These are phyloP conservation scores for Trypanosomatidae sp. DNA, from an alignment of 208 protist genomes.

Conservation along the genomic window DNA sequence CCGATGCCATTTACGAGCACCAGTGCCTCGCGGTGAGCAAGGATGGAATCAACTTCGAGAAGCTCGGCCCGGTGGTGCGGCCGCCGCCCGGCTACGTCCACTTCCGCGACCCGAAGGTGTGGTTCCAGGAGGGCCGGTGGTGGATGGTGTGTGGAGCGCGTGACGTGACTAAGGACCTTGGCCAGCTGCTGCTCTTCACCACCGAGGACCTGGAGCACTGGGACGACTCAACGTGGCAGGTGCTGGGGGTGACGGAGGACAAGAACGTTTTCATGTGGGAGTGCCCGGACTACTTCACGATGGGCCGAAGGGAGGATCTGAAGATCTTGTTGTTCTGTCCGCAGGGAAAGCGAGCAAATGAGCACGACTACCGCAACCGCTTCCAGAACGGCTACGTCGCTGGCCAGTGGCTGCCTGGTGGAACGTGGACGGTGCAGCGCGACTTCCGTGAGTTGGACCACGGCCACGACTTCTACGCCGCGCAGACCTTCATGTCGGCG, in stretches of 20 bases:
- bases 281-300: slow-evolving; percentile 34
- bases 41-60: slow-evolving; percentile 41
- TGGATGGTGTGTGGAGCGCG: slow-evolving; percentile 43
- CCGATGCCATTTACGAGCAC: slow-evolving; percentile 38
- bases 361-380: slow-evolving; percentile 33
- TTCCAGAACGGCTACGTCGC: slow-evolving; percentile 33
- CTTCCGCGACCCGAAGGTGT: slow-evolving; percentile 48
- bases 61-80: slow-evolving; percentile 25
- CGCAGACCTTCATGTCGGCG: too few relatives aligned
- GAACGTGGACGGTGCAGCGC: slow-evolving; percentile 13
- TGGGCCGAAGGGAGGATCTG: neutral
- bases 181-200: slow-evolving; percentile 35
- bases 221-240: slow-evolving; percentile 30
- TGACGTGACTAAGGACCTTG: slow-evolving; percentile 28
- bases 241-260: slow-evolving; percentile 25
- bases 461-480: slow-evolving; percentile 45
- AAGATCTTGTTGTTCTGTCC: slow-evolving; percentile 34
- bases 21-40: slow-evolving; percentile 57
- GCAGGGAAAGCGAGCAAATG: slow-evolving; percentile 22
- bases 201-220: slow-evolving; percentile 27
- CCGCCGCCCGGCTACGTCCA: slow-evolving; percentile 37
- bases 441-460: slow-evolving; percentile 38
- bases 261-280: slow-evolving; percentile 57
- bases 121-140: slow-evolving; percentile 34
- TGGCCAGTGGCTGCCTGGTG: slow-evolving; percentile 21